Base-by-base conservation (phyloP, 2,329 filamentous ascomycete species). In the Clarireedia paspali region DNA sequence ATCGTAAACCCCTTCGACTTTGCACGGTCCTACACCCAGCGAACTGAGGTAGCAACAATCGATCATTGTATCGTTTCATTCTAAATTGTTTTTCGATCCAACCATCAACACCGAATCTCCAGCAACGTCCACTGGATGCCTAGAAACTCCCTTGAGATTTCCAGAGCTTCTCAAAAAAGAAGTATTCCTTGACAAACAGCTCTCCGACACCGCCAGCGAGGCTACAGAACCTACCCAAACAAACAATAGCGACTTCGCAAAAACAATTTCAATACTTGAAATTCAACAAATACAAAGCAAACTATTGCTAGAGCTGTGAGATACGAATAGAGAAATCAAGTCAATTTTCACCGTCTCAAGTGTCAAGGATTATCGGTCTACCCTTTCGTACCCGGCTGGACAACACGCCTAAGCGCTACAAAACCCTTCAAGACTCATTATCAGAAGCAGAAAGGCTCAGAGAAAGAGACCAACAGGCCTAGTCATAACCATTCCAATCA, bases 111-210 rank as follows among this genome's bases (percentile, higher is more conserved):
- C 60, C 59, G 55, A 51, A 47, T 58, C 59, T 61, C 63, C 63
- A 67, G 65, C 64, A 61, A 60, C 65, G 62, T 56, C 59, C 39
- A 55, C 53, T 50, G 59, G 53, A 51, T 55, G 17, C 45, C 49
- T 62, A 55, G 62, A 58, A 66, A 64, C 50, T 56, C 61, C 57
- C 55, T 55, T 63, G 63, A 60, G 62, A 36, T 55, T 68, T 68
- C 66, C 59, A 68, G 63, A 67, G 67, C 61, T 56, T 60, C 58
- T 26, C 42, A 44, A 51, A 57, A 57, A 40, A 61, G 15, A 10
- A 36, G 53, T 45, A 51, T 57, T 51, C 57, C 45, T 45, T 54
- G 40, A 46, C 46, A 38, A 40, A 57, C 45, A 55, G 15, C 24
- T 23, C 24, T 55, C 39, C n/a, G 27, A 24, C 20, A n/a, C 27